Base-by-base conservation (phyloP, 768 basidiomycete genomes). In the Lactifluus hygrophoroides region DNA sequence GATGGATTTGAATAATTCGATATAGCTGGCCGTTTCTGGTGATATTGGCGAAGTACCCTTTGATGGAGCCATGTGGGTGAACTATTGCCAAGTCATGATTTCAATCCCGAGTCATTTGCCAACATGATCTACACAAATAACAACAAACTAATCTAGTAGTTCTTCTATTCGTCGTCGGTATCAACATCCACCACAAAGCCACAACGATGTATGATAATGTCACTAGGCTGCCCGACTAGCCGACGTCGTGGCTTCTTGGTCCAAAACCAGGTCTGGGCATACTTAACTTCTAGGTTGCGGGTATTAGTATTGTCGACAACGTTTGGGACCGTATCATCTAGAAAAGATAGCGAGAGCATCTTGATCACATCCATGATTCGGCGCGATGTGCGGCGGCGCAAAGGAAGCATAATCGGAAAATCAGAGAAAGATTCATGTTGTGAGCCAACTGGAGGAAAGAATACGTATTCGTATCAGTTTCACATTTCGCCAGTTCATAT, bases 1-100 rank as follows among this genome's bases (percentile, higher is more conserved):
- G 56, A 93, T 85, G 37, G 84, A 80, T 69, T 84, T 80, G 76
- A 94, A 93, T 37, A 87, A 75, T 30, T 71, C 66, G 57, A 79
- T 68, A 54, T 79, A 72, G 28, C 73, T 70, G 14, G 69, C 67
- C 37, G 74, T 72, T 23, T 74, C 75, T 4, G 77, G 72, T 23
- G 57, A 46, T 14, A 32, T 14, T 6, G 40, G 14, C 19, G 37
- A 38, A 9, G 40, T 40, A 43, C 58, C 43, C 43, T 60, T 60
- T 51, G 58, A 21, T 32, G 54, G 59, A 30, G 48, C 54, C 59
- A 60, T 60, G n/a, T n/a, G 11, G 8, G 23, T 3, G 35, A 35
- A n/a, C n/a, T n/a, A n/a, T n/a, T n/a, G n/a, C n/a, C 35, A 35
- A 14, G 35, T 35, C 8, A 35, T 35, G 35, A 35, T 14, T 13